Base-by-base conservation (phyloP, 1,284 basidiomycete species). In the Neonothopanus nambi region DNA sequence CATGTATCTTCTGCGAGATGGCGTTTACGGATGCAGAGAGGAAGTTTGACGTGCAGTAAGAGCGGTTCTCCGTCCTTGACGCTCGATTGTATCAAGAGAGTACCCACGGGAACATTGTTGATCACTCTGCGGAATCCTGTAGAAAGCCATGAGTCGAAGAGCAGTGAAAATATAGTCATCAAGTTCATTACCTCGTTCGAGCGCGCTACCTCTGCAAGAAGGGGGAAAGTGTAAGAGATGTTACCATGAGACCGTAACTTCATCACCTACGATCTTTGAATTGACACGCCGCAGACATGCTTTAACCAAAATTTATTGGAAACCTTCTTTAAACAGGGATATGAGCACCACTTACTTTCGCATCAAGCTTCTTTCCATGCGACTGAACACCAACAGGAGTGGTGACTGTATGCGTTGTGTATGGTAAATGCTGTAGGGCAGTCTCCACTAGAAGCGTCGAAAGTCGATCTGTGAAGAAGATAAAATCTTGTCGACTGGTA, bases 61-160 rank as follows among this genome's bases (percentile, higher is more conserved):
- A 97, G 73, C 0, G 95, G 95, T 66, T 98, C 96, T 36, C 93
- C 93, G 2, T 90, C 89, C 58, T 76, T 79, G 3, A 82, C 81
- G 60, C 96, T 91, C 0, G 92, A 91, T 69, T 98, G 93, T 49
- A 99, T 93, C 33, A 98, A 80, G 41, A 98, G 75, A 1, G 91
- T 92, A 26, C 96, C 96, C 18, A 98, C 79, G 0, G 89, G 84
- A 2, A 93, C 89, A 62, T 97, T 89, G 42, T 90, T 87, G 51
- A 98, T 83, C 5, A 96, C 94, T 23, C 95, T 78, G 35, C 87
- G 81, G 18, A 98, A 85, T n/a, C 96, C 49, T 51, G 24, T 36
- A n/a, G 23, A 28, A n/a, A 11, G 9, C 30, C 21, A 5, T 38
- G 21, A 35, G 18, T 51, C 33, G 30, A 11, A 8, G 13, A 33